Conservation (phyloP, 202 grass and related monocot genomes). For the Miscanthus sacchariflorus region DNA sequence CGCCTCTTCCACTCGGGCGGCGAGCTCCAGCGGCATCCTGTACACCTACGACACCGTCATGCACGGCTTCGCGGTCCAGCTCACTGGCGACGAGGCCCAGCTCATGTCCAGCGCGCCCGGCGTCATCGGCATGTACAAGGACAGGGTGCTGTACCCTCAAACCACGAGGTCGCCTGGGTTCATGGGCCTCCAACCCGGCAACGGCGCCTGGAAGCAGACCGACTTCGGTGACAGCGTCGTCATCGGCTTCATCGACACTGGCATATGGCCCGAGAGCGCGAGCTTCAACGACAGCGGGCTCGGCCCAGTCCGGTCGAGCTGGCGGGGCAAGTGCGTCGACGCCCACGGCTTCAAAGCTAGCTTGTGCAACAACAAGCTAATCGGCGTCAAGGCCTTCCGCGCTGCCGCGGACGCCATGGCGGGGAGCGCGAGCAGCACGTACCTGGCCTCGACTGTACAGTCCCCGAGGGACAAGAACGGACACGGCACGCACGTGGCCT, state of each 20-base stretch:
- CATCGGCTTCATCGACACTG: too few species aligned
- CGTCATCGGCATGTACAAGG: conserved; percentile 44
- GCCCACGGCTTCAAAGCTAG: conserved; percentile 30
- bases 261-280: too few species aligned
- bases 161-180: conserved; percentile 61
- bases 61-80: conserved; percentile 53
- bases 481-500: conserved; percentile 68
- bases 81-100: conserved; percentile 46
- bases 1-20: neutral
- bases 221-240: conserved; percentile 20
- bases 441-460: neutral
- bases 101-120: conserved; percentile 13
- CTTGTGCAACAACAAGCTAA: conserved; percentile 60
- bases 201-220: conserved; percentile 37
- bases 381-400: conserved; percentile 49
- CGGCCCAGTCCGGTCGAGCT: too few species aligned
- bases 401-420: neutral
- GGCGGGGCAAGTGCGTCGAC: neutral
- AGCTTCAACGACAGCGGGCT: too few species aligned
- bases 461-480: conserved; percentile 45
- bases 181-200: conserved; percentile 39
- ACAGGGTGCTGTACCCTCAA: neutral
- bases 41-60: conserved; percentile 56
- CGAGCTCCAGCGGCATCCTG: conserved; percentile 37
- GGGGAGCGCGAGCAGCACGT: neutral